phyloP scores from a whole-genome alignment of 257 asterid genomes.

The Solanum virginianum region DNA sequence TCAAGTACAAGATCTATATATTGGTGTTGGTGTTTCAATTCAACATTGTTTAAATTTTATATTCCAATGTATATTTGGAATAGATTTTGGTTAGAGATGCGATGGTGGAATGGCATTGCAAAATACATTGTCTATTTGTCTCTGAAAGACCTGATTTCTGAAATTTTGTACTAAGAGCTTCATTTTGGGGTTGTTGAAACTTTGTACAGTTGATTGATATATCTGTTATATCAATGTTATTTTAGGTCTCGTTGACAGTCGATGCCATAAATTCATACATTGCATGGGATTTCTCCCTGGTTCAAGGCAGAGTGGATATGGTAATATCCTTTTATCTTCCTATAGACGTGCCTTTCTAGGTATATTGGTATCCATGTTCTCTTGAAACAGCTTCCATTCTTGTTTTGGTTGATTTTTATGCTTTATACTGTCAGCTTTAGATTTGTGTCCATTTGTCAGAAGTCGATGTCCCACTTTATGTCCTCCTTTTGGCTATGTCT shows the following conservation, averaged over 20 bases:
- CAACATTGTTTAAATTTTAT: neutral
- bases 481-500: neutral
- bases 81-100: neutral
- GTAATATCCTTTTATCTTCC: constrained; percentile 32
- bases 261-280: constrained; percentile 81
- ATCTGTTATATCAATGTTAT: neutral
- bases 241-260: constrained; percentile 58
- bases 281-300: constrained; percentile 98
- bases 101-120: neutral
- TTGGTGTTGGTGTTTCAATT: neutral
- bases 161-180: neutral
- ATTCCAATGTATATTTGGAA: neutral
- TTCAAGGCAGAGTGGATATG: constrained; percentile 80
- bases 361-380: neutral
- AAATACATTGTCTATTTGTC: neutral
- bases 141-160: neutral
- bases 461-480: neutral
- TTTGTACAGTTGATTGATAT: neutral
- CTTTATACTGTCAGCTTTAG: neutral
- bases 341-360: neutral
- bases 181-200: neutral
- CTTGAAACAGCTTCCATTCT: neutral
- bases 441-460: neutral
- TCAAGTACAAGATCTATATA: neutral
- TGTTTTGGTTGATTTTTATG: neutral